Percentiles rank a stretch among this genome's conserved stretches.
Evolutionary conservation across 768 basidiomycete genomes (phyloP).

Genomic region (Sporobolomyces roseus): DNA sequence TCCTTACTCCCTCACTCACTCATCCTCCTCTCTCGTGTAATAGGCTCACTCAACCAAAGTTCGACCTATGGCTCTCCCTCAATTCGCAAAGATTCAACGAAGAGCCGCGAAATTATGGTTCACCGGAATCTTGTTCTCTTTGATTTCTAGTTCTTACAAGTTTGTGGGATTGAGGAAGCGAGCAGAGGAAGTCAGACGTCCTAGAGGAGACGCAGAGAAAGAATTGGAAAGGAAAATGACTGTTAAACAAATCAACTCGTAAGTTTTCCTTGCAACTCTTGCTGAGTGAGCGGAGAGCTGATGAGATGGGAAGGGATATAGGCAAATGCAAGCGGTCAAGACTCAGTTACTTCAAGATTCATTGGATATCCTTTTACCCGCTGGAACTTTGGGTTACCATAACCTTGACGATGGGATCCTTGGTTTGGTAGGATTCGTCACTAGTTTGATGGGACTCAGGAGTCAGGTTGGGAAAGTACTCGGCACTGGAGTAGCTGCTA

Average conservation of each 20-base stretch:
- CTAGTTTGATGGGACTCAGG: conserved; percentile 45
- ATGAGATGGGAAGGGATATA: conserved; percentile 5
- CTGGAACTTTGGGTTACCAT: conserved; percentile 69
- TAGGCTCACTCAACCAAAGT: conserved; percentile 45
- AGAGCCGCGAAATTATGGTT: conserved; percentile 43
- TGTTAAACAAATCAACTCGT: conserved; percentile 63
- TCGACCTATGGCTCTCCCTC: conserved; percentile 31
- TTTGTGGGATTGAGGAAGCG: conserved; percentile 38
- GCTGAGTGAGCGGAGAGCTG: neutral
- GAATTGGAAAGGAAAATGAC: conserved; percentile 65
- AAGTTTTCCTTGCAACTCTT: conserved; percentile 17
- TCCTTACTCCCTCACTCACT: neutral
- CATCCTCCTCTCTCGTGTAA: neutral
- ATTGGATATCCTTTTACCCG: conserved; percentile 85
- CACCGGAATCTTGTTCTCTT: conserved; percentile 43
- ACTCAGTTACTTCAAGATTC: conserved; percentile 79
- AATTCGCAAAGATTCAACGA: conserved; percentile 25
- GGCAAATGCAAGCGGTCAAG: conserved; percentile 52
- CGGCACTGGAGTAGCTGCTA: conserved; percentile 3
- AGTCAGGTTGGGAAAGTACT: conserved; percentile 44
- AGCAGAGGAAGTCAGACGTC: conserved; percentile 37
- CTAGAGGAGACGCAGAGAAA: conserved; percentile 58
- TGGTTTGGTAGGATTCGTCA: conserved; percentile 68
- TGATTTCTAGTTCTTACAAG: conserved; percentile 42
- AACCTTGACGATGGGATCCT: conserved; percentile 77